Percentiles rank a stretch among this genome's conserved stretches.
Evolutionary conservation across 305 asterid species (phyloP).

Genomic region (Fraxinus paxiana): DNA sequence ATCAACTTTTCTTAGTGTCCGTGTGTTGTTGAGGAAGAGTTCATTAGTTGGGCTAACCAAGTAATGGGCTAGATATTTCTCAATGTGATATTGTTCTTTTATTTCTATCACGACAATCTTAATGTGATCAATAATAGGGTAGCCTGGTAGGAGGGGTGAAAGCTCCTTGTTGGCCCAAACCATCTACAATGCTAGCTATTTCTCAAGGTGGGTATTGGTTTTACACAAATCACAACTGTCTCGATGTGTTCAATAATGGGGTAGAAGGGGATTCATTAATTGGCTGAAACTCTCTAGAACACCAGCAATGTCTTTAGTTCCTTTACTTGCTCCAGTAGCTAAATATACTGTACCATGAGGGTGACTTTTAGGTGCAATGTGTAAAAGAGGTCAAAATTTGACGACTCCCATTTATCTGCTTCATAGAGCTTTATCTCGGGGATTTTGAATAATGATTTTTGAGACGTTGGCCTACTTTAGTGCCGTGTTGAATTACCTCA

Average conservation of each 20-base stretch:
- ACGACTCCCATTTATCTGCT: neutral
- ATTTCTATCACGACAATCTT: neutral
- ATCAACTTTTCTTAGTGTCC: neutral
- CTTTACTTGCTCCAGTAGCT: neutral
- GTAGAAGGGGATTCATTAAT: neutral
- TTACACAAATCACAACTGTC: neutral
- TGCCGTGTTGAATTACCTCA: neutral
- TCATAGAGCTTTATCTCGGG: neutral
- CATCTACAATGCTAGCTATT: neutral
- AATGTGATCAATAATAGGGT: neutral
- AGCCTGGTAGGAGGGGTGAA: neutral
- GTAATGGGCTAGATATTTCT: neutral
- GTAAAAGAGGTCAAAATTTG: neutral
- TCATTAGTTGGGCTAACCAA: neutral
- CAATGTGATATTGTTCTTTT: neutral
- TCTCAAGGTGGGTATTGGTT: neutral
- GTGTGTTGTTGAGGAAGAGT: neutral
- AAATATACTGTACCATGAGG: neutral
- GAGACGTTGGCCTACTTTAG: neutral
- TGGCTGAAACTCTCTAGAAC: neutral
- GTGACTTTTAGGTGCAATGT: neutral
- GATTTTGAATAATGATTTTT: neutral
- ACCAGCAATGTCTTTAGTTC: neutral
- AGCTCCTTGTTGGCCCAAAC: neutral
- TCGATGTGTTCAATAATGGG: neutral